phyloP scores from a whole-genome alignment of 2,329 filamentous ascomycete genomes.

The Cladosporium colombiae region DNA sequence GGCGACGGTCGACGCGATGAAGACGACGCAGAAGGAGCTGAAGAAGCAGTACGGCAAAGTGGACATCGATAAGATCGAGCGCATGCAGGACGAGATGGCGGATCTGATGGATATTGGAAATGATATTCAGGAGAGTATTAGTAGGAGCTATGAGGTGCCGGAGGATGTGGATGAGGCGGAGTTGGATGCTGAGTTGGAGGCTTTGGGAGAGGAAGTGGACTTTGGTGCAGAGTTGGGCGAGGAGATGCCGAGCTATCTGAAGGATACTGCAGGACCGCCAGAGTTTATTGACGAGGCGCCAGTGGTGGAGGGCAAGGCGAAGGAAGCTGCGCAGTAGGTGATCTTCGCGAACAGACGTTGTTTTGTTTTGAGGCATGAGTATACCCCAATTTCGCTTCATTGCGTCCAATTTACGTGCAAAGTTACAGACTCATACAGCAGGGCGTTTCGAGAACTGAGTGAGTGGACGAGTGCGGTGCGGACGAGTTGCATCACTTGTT shows the following conservation, averaged over 20 bases:
- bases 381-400: conserved; percentile 2
- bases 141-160: conserved; percentile 87
- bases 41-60: conserved; percentile 95
- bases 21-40: conserved; percentile 91
- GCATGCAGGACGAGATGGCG: conserved; percentile 98
- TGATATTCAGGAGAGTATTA: conserved; percentile 94
- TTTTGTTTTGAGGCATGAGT: conserved; percentile 1
- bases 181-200: conserved; percentile 93
- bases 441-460: not conserved
- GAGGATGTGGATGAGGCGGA: conserved; percentile 97
- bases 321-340: conserved; percentile 33
- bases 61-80: conserved; percentile 95
- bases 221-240: conserved; percentile 67
- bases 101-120: conserved; percentile 97
- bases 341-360: not conserved
- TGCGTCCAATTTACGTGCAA: not conserved
- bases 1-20: conserved; percentile 97
- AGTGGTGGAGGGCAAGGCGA: conserved; percentile 30
- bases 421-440: not conserved
- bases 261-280: conserved; percentile 70
- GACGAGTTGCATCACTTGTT: not conserved
- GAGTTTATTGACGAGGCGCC: conserved; percentile 94
- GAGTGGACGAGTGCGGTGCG: not conserved
- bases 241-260: conserved; percentile 76
- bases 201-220: conserved; percentile 90